A percentile compares a stretch with the other conserved stretches of the same genome.
Evolutionary conservation across 441 rosid species (phyloP).

Genomic region (Aleurites moluccanus): DNA sequence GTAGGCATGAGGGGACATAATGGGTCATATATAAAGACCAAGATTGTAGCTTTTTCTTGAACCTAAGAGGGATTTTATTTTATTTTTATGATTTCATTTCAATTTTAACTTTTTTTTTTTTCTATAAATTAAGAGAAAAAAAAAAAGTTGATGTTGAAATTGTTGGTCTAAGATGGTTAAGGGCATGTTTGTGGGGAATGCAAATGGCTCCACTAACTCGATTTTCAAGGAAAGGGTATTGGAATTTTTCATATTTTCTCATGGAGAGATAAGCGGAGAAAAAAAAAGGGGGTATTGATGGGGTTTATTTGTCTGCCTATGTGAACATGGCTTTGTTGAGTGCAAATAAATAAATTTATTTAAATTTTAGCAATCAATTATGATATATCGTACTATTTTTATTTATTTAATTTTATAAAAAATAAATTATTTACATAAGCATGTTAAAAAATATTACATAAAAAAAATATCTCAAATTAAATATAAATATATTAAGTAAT

Average conservation of each 20-base stretch:
- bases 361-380: no score
- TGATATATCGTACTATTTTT: no score
- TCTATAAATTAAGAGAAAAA: background rate
- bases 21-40: constrained; percentile 62
- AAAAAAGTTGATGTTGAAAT: constrained; percentile 40
- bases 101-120: background rate
- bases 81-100: background rate
- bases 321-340: constrained; percentile 33
- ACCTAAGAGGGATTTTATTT: constrained; percentile 23
- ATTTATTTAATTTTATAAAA: no score
- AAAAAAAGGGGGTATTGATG: constrained; percentile 32
- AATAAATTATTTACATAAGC: no score
- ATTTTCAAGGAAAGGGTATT: constrained; percentile 45
- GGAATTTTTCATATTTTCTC: constrained; percentile 49
- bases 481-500: no score
- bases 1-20: constrained; percentile 39
- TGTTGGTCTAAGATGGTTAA: constrained; percentile 35
- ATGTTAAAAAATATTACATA: no score
- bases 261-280: constrained; percentile 17
- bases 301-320: constrained; percentile 38
- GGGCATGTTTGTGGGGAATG: constrained; percentile 72
- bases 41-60: constrained; percentile 38
- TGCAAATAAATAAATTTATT: no score
- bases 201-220: constrained; percentile 69
- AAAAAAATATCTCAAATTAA: no score